These are phyloP conservation scores for Clonostachys solani DNA, from an alignment of 2,329 filamentous ascomycete species.

Conservation along the genomic window DNA sequence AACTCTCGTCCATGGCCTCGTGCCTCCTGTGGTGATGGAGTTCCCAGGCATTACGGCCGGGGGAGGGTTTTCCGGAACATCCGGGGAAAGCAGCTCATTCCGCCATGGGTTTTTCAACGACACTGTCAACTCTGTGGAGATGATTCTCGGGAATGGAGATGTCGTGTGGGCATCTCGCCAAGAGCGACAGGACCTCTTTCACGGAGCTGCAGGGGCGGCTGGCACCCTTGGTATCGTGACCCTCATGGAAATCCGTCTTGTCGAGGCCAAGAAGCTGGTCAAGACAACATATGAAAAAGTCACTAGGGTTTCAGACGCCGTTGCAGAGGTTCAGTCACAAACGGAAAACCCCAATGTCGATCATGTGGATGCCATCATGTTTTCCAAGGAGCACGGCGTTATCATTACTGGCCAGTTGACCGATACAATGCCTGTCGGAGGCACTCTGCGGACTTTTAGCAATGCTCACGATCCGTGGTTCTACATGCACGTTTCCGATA, in stretches of 20 bases:
- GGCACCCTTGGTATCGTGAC: conserved; percentile 60
- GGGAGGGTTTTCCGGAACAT: conserved; percentile 62
- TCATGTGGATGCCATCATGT: conserved; percentile 60
- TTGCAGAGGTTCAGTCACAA: conserved; percentile 28
- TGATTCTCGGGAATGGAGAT: conserved; percentile 56
- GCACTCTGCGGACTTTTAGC: conserved; percentile 34
- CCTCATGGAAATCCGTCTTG: conserved; percentile 51
- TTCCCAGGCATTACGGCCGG: conserved; percentile 70
- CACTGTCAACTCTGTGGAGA: conserved; percentile 57
- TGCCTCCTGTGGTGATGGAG: conserved; percentile 67
- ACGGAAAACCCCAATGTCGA: conserved; percentile 21
- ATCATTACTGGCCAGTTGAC: conserved; percentile 47
- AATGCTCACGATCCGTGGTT: conserved; percentile 58
- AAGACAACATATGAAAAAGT: conserved; percentile 49
- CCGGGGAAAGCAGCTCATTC: conserved; percentile 66
- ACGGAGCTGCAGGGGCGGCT: conserved; percentile 53
- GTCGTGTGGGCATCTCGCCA: conserved; percentile 39
- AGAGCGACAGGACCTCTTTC: conserved; percentile 50
- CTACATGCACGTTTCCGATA: conserved; percentile 53
- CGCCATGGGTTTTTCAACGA: conserved; percentile 62
- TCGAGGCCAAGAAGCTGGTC: conserved; percentile 48
- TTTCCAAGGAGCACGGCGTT: conserved; percentile 40
- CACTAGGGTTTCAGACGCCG: conserved; percentile 31
- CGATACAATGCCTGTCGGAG: conserved; percentile 3
- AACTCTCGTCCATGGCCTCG: conserved; percentile 46